These are phyloP conservation scores for Serendipita sp. DNA, from an alignment of 768 basidiomycete genomes.

Conservation along the genomic window DNA sequence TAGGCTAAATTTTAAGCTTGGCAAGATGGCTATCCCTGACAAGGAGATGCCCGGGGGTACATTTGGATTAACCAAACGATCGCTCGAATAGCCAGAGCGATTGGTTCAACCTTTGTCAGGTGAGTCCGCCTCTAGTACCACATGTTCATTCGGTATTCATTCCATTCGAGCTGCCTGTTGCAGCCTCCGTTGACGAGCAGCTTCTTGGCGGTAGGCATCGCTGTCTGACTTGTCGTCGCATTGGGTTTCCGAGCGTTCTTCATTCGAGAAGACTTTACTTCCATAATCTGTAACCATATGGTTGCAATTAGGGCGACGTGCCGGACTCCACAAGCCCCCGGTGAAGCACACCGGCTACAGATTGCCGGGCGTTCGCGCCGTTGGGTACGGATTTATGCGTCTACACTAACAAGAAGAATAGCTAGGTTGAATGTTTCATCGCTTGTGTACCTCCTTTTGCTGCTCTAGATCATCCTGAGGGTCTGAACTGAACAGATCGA, in stretches of 20 bases:
- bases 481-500: no score
- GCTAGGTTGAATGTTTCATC: background rate
- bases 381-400: background rate
- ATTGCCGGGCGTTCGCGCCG: no score
- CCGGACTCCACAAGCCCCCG: no score
- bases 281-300: no score
- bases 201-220: slow-evolving; percentile 31
- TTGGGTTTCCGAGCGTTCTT: background rate
- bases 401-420: background rate
- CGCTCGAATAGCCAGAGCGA: slow-evolving; percentile 32
- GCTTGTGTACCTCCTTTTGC: background rate
- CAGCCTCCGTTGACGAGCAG: slow-evolving; percentile 32
- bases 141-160: background rate
- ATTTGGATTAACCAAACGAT: slow-evolving; percentile 41
- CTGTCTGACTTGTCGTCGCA: slow-evolving; percentile 33
- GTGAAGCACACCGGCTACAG: no score
- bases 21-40: slow-evolving; percentile 35
- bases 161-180: slow-evolving; percentile 31
- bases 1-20: slow-evolving; percentile 47
- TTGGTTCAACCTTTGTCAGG: slow-evolving; percentile 48
- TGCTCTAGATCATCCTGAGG: no score
- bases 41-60: slow-evolving; percentile 40
- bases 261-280: background rate
- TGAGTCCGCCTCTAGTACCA: slow-evolving; percentile 12
- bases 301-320: no score